A percentile compares a stretch with the other conserved stretches of the same genome.
These are phyloP conservation scores for Calonectria pseudoreteaudii DNA, from an alignment of 2,329 filamentous ascomycete genomes.

Conservation along the genomic window DNA sequence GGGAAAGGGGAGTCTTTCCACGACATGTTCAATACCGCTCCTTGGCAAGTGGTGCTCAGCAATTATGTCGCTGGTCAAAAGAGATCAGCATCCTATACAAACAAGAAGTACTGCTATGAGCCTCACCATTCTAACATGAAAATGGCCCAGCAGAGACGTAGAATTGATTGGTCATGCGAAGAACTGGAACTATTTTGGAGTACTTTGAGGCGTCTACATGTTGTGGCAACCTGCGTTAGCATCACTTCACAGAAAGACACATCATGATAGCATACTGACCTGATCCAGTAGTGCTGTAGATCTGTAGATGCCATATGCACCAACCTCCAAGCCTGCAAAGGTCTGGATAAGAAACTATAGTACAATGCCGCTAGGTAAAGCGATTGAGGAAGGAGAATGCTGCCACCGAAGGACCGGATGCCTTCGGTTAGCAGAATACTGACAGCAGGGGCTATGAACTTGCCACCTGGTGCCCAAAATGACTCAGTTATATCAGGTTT, in stretches of 20 bases:
- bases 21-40: slow-evolving; percentile 36
- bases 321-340: slow-evolving; percentile 33
- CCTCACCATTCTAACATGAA: slow-evolving; percentile 31
- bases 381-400: slow-evolving; percentile 31
- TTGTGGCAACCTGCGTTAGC: rapidly evolving
- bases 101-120: rapidly evolving
- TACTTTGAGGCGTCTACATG: slow-evolving; percentile 24
- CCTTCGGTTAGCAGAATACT: slow-evolving; percentile 28
- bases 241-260: not conserved
- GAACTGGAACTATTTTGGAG: slow-evolving; percentile 22
- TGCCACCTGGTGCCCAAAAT: slow-evolving; percentile 25
- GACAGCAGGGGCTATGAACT: slow-evolving; percentile 30
- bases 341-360: slow-evolving; percentile 36
- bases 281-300: slow-evolving; percentile 37
- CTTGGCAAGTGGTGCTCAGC: slow-evolving; percentile 37
- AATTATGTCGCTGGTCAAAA: slow-evolving; percentile 26
- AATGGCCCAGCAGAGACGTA: slow-evolving; percentile 35
- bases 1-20: slow-evolving; percentile 35
- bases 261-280: not conserved
- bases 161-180: slow-evolving; percentile 33
- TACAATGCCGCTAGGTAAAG: slow-evolving; percentile 32
- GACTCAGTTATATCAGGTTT: slow-evolving; percentile 25
- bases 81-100: not conserved
- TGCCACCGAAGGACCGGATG: slow-evolving; percentile 30
- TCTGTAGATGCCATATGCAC: slow-evolving; percentile 38